Evolutionary conservation across 805 yeast genomes (phyloP).

Genomic region (Yarrowia sp.): DNA sequence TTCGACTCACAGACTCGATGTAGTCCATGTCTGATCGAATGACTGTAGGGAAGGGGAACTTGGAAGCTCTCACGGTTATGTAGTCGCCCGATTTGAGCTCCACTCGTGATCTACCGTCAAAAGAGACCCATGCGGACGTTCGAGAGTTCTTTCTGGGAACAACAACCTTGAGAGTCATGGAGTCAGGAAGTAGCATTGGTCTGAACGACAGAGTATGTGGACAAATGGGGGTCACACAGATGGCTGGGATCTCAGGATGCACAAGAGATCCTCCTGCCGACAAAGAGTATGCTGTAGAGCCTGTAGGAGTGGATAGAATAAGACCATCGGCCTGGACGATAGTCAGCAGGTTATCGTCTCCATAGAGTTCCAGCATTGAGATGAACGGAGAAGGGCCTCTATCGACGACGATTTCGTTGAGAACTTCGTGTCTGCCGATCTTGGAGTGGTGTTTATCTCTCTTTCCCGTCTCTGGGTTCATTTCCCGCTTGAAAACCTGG

Average conservation of each 20-base stretch:
- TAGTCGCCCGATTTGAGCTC: constrained; percentile 83
- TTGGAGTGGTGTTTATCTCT: constrained; percentile 53
- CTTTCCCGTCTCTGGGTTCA: constrained; percentile 42
- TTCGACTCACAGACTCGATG: constrained; percentile 83
- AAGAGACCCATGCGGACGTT: constrained; percentile 93
- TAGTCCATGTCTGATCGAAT: constrained; percentile 67
- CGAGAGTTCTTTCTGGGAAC: constrained; percentile 76
- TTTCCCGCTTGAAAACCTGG: constrained; percentile 61
- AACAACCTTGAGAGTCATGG: constrained; percentile 82
- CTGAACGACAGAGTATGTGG: constrained; percentile 93
- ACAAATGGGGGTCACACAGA: constrained; percentile 90
- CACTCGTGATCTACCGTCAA: constrained; percentile 87
- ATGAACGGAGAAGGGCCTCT: constrained; percentile 94
- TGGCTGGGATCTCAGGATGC: constrained; percentile 90
- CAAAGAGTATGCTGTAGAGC: constrained; percentile 92
- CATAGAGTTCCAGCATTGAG: constrained; percentile 86
- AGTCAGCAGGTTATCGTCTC: constrained; percentile 83
- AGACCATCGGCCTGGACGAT: constrained; percentile 94
- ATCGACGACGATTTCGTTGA: constrained; percentile 89
- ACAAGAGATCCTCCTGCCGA: constrained; percentile 95
- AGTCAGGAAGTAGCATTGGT: constrained; percentile 90
- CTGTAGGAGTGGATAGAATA: constrained; percentile 93
- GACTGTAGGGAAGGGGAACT: constrained; percentile 92
- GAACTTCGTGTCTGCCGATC: constrained; percentile 63
- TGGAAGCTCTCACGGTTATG: constrained; percentile 80